These are phyloP conservation scores for Cordyceps farinosa DNA, from an alignment of 2,329 filamentous ascomycete genomes.

Conservation along the genomic window DNA sequence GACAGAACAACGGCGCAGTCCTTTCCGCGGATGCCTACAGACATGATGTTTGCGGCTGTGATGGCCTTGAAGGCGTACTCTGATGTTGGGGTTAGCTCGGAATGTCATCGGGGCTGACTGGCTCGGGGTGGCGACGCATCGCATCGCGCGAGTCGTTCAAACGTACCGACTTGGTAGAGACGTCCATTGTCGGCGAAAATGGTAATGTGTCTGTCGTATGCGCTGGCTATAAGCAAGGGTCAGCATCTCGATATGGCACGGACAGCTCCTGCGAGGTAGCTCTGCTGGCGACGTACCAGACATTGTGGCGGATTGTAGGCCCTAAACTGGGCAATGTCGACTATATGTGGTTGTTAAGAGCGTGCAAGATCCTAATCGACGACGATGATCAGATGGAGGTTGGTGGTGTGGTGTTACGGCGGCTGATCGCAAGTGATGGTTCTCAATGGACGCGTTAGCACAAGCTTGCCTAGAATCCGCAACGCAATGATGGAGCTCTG, in stretches of 20 bases:
- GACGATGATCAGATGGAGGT: slow-evolving; percentile 25
- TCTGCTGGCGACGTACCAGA: slow-evolving; percentile 40
- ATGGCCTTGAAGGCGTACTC: slow-evolving; percentile 99
- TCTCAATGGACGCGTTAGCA: slow-evolving; percentile 40
- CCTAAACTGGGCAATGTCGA: slow-evolving; percentile 17
- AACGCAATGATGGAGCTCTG: slow-evolving; percentile 18
- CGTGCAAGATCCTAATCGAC: not conserved
- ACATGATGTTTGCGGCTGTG: slow-evolving; percentile 98
- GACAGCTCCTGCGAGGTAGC: slow-evolving; percentile 19
- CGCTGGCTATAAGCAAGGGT: slow-evolving; percentile 52
- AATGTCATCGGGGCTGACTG: slow-evolving; percentile 17
- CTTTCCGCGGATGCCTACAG: slow-evolving; percentile 92
- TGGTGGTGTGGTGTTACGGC: slow-evolving; percentile 19
- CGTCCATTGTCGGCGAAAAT: slow-evolving; percentile 99
- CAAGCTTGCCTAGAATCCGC: slow-evolving; percentile 45
- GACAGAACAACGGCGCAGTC: slow-evolving; percentile 95
- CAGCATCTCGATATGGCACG: slow-evolving; percentile 27
- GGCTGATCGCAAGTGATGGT: slow-evolving; percentile 12
- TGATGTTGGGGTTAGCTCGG: slow-evolving; percentile 37
- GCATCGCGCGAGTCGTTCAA: slow-evolving; percentile 16
- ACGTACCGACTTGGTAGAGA: slow-evolving; percentile 98
- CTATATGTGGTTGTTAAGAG: not conserved
- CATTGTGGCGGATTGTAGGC: slow-evolving; percentile 41
- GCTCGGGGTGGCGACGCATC: slow-evolving; percentile 15
- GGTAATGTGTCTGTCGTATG: slow-evolving; percentile 98